phyloP scores from a whole-genome alignment of 148 eudicot species.

The Nyssa sinensis region DNA sequence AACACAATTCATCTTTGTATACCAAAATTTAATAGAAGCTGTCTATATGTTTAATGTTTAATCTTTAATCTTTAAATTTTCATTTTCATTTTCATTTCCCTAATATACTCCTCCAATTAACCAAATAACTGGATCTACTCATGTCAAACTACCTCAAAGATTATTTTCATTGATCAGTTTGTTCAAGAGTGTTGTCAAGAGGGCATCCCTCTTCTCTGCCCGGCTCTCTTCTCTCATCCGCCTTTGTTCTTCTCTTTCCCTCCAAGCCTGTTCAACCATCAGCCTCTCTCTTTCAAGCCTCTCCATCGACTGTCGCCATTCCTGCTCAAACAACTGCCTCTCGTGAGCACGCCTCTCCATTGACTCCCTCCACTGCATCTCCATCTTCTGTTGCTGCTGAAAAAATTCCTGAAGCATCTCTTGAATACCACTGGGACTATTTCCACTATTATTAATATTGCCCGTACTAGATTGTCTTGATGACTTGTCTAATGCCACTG shows the following conservation, averaged over 20 bases:
- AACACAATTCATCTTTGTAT: not conserved
- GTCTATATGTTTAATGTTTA: not conserved
- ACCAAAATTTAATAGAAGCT: not conserved
- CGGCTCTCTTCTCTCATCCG: slow-evolving; percentile 40
- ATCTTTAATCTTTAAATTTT: too few species aligned
- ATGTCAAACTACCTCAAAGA: slow-evolving; percentile 12
- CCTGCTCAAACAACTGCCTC: slow-evolving; percentile 44
- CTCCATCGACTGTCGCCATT: slow-evolving; percentile 56
- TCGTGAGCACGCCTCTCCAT: slow-evolving; percentile 42
- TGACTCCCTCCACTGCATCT: slow-evolving; percentile 50
- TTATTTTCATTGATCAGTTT: slow-evolving; percentile 36
- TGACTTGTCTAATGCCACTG: slow-evolving; percentile 9
- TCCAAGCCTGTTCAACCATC: slow-evolving; percentile 42
- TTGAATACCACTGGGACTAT: slow-evolving; percentile 15
- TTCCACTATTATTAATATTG: not conserved
- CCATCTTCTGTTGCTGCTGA: slow-evolving; percentile 46
- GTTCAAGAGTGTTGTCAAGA: slow-evolving; percentile 45
- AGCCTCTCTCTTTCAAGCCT: slow-evolving; percentile 50
- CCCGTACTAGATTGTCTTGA: slow-evolving; percentile 10
- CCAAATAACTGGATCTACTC: not conserved
- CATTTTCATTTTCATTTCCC: not conserved
- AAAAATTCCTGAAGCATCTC: slow-evolving; percentile 45
- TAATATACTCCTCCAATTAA: not conserved
- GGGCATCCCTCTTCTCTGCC: slow-evolving; percentile 50
- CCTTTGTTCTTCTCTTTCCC: slow-evolving; percentile 52